Base-by-base conservation (phyloP, 2,329 filamentous ascomycete species). In the Ilyonectria sp. region DNA sequence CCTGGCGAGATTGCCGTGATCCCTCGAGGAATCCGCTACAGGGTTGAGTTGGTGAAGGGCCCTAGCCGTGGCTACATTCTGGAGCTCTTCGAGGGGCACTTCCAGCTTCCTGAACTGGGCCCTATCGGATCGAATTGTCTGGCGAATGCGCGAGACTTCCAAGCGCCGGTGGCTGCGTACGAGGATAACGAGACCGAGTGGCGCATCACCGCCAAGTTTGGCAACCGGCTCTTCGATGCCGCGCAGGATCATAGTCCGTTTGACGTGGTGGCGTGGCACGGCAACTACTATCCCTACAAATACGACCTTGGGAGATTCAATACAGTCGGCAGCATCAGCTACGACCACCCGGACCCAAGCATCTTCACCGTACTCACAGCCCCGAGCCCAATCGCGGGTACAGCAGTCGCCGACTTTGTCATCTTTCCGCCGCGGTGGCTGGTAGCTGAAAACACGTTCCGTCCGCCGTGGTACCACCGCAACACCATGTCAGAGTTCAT, bases 221-320 rank as follows among this genome's bases (percentile, higher is more conserved):
- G 89, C 76, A 90, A 91, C 71, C 83, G 85, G 44, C 86, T 94
- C 55, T 94, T 93, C 80, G 81, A 83, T 35, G 90, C 90, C 4
- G 83, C 77, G 50, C 92, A 94, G 80, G 79, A 85, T 11, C 93
- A 94, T 78, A 91, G 89, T 0, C 92, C 93, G 0, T 95, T 94
- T 74, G 92, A 95, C 74, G 89, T 95, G 0, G 92, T 94, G 2
- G 92, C 90, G 3, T 95, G 92, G 92, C 92, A 95, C 76, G 93
- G 93, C 47, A 92, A 89, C 69, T 94, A 94, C 80, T 92, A 92
- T 69, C 93, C 93, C 0, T 94, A 90, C 86, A 95, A 95, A 81
- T 95, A 95, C 82, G 93, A 94, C 74, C 86, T 95, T 0, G 91
- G 91, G 23, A 89, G 91, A 35, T 95, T 94, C 85, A 92, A 91